A percentile compares a stretch with the other conserved stretches of the same genome.
These are phyloP conservation scores for Thraustotheca clavata DNA, from an alignment of 352 stramenopile genomes.

Conservation along the genomic window DNA sequence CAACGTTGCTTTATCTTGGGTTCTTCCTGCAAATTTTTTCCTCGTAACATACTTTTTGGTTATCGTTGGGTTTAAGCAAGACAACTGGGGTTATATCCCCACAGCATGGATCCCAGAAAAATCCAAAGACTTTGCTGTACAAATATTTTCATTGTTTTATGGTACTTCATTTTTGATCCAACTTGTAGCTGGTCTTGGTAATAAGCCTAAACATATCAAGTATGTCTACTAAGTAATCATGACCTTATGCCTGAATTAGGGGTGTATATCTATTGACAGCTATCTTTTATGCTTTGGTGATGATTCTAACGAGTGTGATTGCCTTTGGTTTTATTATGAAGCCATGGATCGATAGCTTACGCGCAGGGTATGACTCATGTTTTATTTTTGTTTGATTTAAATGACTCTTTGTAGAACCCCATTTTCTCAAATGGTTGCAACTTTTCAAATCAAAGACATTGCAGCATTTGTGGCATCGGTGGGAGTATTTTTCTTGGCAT, in stretches of 20 bases:
- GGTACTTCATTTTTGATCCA: constrained; percentile 19
- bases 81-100: constrained; percentile 23
- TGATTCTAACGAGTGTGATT: constrained; percentile 41
- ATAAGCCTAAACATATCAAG: constrained; percentile 25
- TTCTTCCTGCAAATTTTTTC: constrained; percentile 22
- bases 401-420: background rate
- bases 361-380: background rate
- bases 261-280: constrained; percentile 25
- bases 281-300: constrained; percentile 60
- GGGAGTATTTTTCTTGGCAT: constrained; percentile 22
- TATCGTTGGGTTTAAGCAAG: constrained; percentile 8
- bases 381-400: background rate
- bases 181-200: constrained; percentile 20
- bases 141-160: constrained; percentile 20
- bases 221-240: background rate
- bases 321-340: constrained; percentile 26
- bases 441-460: constrained; percentile 16
- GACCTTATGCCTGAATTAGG: background rate
- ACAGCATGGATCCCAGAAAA: constrained; percentile 1
- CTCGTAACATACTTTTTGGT: constrained; percentile 23
- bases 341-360: constrained; percentile 19
- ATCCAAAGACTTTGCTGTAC: constrained; percentile 13
- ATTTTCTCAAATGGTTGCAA: constrained; percentile 1
- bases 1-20: constrained; percentile 24
- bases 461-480: constrained; percentile 19